Evolutionary conservation across 768 basidiomycete species (phyloP), one percentile per base, ranked within the genome.

Genomic region (Amanita molliuscula): DNA sequence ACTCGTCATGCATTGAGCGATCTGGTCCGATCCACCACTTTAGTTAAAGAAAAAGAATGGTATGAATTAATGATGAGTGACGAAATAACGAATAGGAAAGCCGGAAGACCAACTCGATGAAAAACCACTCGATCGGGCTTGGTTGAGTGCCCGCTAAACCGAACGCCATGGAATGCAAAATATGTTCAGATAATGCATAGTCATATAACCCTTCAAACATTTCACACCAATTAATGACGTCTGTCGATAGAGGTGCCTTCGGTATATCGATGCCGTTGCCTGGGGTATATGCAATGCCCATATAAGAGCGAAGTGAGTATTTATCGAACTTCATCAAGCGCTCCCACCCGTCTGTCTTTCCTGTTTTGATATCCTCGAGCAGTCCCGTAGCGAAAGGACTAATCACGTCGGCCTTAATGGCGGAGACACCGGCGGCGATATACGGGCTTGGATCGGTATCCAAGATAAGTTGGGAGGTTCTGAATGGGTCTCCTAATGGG

Each of bases 201-300:
- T 72, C 64, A 49, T 64, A 72, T 35, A 54, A 58, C 6, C 60
- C 62, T 23, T 58, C 60, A 13, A 70, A 62, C 11, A 62, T 67
- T 36, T 66, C 64, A 48, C 59, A 55, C 59, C 64, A 71, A 37
- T 69, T 63, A 13, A 69, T 54, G 5, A 64, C 54, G 8, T 54
- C 26, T 10, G 54, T 46, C 1, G 58, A 51, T 40, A 54, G 54
- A 11, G 54, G 34, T n/a, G n/a, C 26, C 25, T 15, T 15, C 29
- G 49, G 50, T 45, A 47, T 31, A 25, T 52, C 29, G 44, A 56
- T 23, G 21, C 20, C 9, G 4, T 48, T 48, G 15, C 21, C 28
- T 3, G 45, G 33, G 1, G 4, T 47, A 15, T 34, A 37, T n/a
- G n/a, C 29, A 21, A 47, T 9, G 8, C 47, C 29, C 61, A 63